Base-by-base conservation (phyloP, 495 filamentous ascomycete species). In the Aspergillus mulundensis region DNA sequence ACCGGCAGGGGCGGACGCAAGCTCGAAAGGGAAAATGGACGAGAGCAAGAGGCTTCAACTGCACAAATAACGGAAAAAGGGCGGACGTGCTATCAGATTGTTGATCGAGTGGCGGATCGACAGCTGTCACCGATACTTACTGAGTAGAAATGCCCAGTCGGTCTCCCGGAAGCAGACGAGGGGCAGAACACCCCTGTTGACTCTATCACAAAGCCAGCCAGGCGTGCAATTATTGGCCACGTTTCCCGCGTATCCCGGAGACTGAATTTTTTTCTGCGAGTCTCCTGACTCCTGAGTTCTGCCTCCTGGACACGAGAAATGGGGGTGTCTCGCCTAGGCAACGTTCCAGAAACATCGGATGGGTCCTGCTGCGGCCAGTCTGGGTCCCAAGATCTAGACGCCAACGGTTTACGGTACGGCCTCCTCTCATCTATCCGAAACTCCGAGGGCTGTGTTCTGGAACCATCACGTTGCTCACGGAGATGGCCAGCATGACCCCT, bases 271-370 rank as follows among this genome's bases (percentile, higher is more conserved):
- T 30, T 36, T 36, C 12, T 36, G 12, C 32, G 32, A 28, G 32
- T 36, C 32, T 36, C 32, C 32, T 36, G 32, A 36, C 32, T 36
- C 32, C 32, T 36, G 32, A 36, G 7, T 36, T 49, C 34, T 38
- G 20, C 19, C 40, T 42, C 23, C 8, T n/a, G 24, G 38, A 11
- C 15, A 14, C 30, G 20, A 42, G 21, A 41, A 16, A 53, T 36
- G 41, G 47, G 48, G 16, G 34, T 47, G 49, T 38, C 47, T 45
- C 23, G 41, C 32, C 38, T 48, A 34, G 51, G 57, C 38, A 30
- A 50, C 50, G 61, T 64, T 64, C 61, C 58, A 64, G 61, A 64
- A 64, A 59, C 51, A 44, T 57, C 57, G 55, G 52, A 64, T 58
- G 57, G 53, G 43, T 36, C 56, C 48, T 56, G 25, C 55, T 59